Base-by-base conservation (phyloP, 108 stramenopile species). In the Skeletonema grethae region DNA sequence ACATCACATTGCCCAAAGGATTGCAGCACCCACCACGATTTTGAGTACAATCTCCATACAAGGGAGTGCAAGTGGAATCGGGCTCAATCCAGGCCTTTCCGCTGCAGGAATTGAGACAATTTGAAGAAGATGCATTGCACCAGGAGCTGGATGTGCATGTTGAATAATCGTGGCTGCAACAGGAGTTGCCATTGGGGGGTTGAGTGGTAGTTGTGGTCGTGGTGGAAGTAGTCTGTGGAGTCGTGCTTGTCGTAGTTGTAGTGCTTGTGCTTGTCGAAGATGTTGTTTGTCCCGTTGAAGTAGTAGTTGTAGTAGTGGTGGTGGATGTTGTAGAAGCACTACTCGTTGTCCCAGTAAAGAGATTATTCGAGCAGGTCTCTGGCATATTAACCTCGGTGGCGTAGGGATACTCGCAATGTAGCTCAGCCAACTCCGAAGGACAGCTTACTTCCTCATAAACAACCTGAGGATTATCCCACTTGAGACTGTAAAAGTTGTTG, bases 361-460 rank as follows among this genome's bases (percentile, higher is more conserved):
- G 6, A 63, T 76, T 76, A 16, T 36, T 69, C 13, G 58, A 16
- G 39, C 75, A 76, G 32, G 75, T 76, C 9, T 34, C 61, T 38
- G 73, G 75, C 75, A 76, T 76, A 31, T 20, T 64, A 20, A 8
- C 39, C 38, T 76, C 67, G 0, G 28, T 30, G 24, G 68, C 75
- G 25, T 76, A 76, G 6, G 75, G 75, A 22, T 60, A 11, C 3
- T 7, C 4, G 20, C 84, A 84, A 32, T 70, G 74, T 4, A 84
- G 55, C 29, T 31, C 16, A 4, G 63, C 38, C 30, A 85, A 34
- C 50, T 85, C 84, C 6, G 55, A 13, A 34, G 80, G 84, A 67
- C 84, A 85, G 9, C 65, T n/a, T 50, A 84, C 83, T 61, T 80
- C 83, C 60, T 80, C 75, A 63, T 80, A 84, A 5, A 6, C 35